Conservation (phyloP, 169 alveolate species). For the Eimeria zaria region DNA sequence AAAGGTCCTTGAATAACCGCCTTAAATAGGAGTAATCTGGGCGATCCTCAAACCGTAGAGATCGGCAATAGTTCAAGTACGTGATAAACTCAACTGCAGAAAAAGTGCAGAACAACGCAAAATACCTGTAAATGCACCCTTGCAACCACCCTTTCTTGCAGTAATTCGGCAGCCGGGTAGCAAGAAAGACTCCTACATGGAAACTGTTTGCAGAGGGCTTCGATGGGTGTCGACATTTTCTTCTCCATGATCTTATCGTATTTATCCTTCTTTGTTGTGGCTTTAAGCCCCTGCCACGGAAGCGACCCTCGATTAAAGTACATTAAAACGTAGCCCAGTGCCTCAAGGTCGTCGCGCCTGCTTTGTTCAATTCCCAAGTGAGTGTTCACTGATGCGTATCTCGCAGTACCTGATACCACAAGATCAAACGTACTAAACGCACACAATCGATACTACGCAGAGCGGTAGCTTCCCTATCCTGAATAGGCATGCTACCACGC, state of each 20-base stretch:
- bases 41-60: slow-evolving; percentile 97
- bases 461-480: neutral
- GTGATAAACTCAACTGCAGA: slow-evolving; percentile 88
- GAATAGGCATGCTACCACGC: neutral
- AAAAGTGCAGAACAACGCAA: slow-evolving; percentile 2
- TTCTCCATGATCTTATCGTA: slow-evolving; percentile 99
- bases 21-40: slow-evolving; percentile 98
- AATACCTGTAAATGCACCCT: neutral
- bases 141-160: neutral
- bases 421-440: neutral
- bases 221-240: slow-evolving; percentile 98
- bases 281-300: slow-evolving; percentile 99
- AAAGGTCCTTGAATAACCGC: slow-evolving; percentile 97
- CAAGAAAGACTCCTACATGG: slow-evolving; percentile 84
- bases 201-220: slow-evolving; percentile 97
- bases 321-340: slow-evolving; percentile 98
- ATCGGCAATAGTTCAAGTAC: slow-evolving; percentile 97
- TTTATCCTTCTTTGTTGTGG: slow-evolving; percentile 98
- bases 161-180: neutral
- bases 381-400: slow-evolving; percentile 99
- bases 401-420: slow-evolving; percentile 96
- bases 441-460: neutral
- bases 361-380: slow-evolving; percentile 97
- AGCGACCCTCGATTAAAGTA: slow-evolving; percentile 98
- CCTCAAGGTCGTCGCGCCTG: slow-evolving; percentile 99